Percentiles rank a stretch among this genome's conserved stretches.
These are phyloP conservation scores for Lactarius hatsudake DNA, from an alignment of 768 basidiomycete species.

Conservation along the genomic window DNA sequence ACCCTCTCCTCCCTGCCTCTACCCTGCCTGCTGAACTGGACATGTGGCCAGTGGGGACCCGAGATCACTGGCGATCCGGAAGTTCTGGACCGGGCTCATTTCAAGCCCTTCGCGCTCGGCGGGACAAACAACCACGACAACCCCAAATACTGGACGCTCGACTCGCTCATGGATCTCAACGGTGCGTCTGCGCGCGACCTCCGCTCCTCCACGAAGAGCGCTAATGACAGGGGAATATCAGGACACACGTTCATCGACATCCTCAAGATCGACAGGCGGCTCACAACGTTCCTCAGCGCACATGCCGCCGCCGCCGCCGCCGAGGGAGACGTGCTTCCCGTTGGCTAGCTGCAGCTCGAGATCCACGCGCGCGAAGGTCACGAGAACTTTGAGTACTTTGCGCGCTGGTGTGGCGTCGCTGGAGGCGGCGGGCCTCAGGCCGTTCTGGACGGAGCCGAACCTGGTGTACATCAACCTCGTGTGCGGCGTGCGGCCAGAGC, in stretches of 20 bases:
- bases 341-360: slow-evolving; percentile 73
- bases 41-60: slow-evolving; percentile 38
- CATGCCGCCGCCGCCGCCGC: not conserved
- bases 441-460: slow-evolving; percentile 65
- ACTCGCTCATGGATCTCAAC: slow-evolving; percentile 60
- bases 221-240: no score
- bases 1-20: not conserved
- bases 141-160: slow-evolving; percentile 58
- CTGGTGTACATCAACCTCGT: slow-evolving; percentile 45
- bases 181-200: slow-evolving; percentile 35
- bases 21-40: not conserved
- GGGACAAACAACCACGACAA: slow-evolving; percentile 47
- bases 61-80: slow-evolving; percentile 37
- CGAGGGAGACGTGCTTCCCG: slow-evolving; percentile 41
- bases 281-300: slow-evolving; percentile 48
- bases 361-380: slow-evolving; percentile 46
- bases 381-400: slow-evolving; percentile 48
- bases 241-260: slow-evolving; percentile 65
- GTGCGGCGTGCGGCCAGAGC: slow-evolving; percentile 38
- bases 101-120: slow-evolving; percentile 38
- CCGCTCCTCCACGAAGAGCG: not conserved
- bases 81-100: slow-evolving; percentile 41
- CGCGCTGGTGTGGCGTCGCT: slow-evolving; percentile 65
- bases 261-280: slow-evolving; percentile 62
- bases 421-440: slow-evolving; percentile 63